Evolutionary conservation across 2,329 filamentous ascomycete species (phyloP), one percentile per base, ranked within the genome.

Genomic region (Phialocephala sp.): DNA sequence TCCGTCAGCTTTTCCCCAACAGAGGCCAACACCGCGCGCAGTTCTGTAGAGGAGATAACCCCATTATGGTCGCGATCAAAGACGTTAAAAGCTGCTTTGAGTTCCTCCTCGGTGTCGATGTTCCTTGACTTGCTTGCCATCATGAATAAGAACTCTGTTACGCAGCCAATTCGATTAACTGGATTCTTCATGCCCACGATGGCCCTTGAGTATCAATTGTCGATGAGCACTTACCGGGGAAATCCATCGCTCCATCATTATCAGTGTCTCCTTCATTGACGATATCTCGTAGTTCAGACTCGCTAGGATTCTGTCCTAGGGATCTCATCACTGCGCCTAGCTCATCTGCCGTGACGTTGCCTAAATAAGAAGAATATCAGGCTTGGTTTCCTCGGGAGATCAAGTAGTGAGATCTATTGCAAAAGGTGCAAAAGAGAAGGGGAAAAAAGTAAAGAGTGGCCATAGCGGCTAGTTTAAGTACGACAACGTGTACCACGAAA

Each of bases 21-120:
- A 27, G 83, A 85, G 70, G 84, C 86, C 84, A 89, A 87, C 77
- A 89, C 85, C 72, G 85, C 82, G 71, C 84, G 82, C 70, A 89
- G 80, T 77, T 89, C 87, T 59, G 85, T 84, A 61, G 85, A 83
- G 35, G 84, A 86, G 77, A 89, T 89, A 76, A 87, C 88, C 71
- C 87, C 87, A 75, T 86, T 88, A 77, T 85, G 85, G 74, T 89
- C 87, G 74, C 85, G 84, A 77, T 89, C 87, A 76, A 89, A 89
- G 74, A 89, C 86, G 77, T 85, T 83, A 82, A 89, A 89, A 60
- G 87, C 87, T 75, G 86, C 85, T 72, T 84, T 82, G 75, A 89
- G 87, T 78, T 89, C 87, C 76, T 87, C 82, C 76, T 89, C 87
- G 60, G 84, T 84, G 77, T 89, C 85, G 65, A 83, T 84, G 72